A percentile compares a stretch with the other conserved stretches of the same genome.
These are phyloP conservation scores for Dendrothele bispora DNA, from an alignment of 768 basidiomycete genomes.

Conservation along the genomic window DNA sequence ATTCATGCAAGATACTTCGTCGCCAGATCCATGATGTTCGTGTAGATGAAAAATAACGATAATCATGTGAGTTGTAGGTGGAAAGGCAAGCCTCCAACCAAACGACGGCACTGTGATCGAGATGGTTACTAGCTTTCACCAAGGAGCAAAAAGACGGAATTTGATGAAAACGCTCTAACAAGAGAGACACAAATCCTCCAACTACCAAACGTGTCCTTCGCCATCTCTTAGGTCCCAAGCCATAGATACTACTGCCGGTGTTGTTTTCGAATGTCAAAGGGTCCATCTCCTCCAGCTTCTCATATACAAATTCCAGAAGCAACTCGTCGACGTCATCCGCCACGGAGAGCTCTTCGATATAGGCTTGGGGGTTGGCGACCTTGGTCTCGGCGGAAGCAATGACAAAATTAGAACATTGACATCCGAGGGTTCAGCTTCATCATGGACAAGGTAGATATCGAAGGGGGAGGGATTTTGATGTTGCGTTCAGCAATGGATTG, in stretches of 20 bases:
- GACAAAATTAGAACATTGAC: conserved; percentile 98
- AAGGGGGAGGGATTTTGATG: conserved; percentile 91
- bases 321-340: conserved; percentile 87
- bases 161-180: conserved; percentile 92
- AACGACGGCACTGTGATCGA: conserved; percentile 96
- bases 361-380: conserved; percentile 88
- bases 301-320: conserved; percentile 86
- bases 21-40: conserved; percentile 97
- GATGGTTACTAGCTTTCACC: conserved; percentile 92
- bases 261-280: conserved; percentile 94
- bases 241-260: conserved; percentile 94
- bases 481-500: conserved; percentile 95
- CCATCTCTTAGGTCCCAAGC: conserved; percentile 89
- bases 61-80: conserved; percentile 97
- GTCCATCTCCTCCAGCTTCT: conserved; percentile 97
- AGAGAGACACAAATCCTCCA: conserved; percentile 99
- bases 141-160: conserved; percentile 91
- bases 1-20: conserved; percentile 89
- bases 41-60: conserved; percentile 96
- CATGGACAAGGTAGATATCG: conserved; percentile 95
- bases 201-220: conserved; percentile 98
- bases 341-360: conserved; percentile 91
- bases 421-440: conserved; percentile 94
- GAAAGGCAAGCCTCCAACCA: conserved; percentile 98
- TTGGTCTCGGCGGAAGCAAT: conserved; percentile 89